These are phyloP conservation scores for Symmetrospora coprosmae DNA, from an alignment of 768 basidiomycete species.

Conservation along the genomic window DNA sequence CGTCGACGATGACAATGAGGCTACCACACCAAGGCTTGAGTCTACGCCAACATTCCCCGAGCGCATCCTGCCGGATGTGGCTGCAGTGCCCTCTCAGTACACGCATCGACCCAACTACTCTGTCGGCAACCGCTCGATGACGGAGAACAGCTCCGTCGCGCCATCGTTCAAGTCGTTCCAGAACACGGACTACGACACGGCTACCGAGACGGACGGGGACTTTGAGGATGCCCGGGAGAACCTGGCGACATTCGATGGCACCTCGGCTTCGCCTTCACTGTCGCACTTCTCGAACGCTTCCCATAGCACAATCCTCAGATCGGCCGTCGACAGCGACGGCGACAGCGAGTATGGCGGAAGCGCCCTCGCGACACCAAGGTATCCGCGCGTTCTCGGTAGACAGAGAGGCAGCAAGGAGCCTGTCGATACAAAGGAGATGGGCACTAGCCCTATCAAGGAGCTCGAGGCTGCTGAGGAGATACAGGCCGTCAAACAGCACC, in stretches of 20 bases:
- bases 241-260: conserved; percentile 20
- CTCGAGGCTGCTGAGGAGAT: background rate
- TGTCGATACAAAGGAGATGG: background rate
- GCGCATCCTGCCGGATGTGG: conserved; percentile 1
- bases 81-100: background rate
- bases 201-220: conserved; percentile 30
- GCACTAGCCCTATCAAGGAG: background rate
- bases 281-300: background rate
- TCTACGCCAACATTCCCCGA: background rate
- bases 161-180: conserved; percentile 19
- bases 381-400: background rate
- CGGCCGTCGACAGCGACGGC: background rate
- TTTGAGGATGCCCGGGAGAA: conserved; percentile 33
- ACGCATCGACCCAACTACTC: background rate
- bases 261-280: conserved; percentile 15
- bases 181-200: conserved; percentile 38
- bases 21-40: conserved; percentile 8
- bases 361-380: background rate
- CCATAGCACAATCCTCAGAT: background rate
- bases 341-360: conserved; percentile 7
- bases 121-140: background rate
- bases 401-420: background rate
- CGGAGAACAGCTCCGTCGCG: conserved; percentile 1
- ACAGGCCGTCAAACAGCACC: background rate
- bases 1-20: conserved; percentile 6